These are phyloP conservation scores for Cryptococcus sp. DNA, from an alignment of 1,284 basidiomycete species.

Conservation along the genomic window DNA sequence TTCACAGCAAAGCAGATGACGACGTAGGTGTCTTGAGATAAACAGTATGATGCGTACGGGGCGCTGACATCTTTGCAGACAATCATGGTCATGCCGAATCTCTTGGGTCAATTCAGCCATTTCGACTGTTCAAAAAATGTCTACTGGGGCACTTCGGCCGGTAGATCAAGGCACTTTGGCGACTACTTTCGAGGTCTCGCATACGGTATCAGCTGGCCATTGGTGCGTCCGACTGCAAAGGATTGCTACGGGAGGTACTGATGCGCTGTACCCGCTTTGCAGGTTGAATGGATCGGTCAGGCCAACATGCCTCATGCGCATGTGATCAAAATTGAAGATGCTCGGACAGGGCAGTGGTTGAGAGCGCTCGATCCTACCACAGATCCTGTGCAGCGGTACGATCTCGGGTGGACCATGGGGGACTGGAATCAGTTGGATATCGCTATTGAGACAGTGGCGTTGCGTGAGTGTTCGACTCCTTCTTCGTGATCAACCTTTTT, in stretches of 20 bases:
- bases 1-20: conserved; percentile 51
- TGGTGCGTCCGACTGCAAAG: conserved; percentile 34
- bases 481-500: background rate
- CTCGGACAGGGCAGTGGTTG: conserved; percentile 53
- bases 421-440: conserved; percentile 54
- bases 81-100: conserved; percentile 53
- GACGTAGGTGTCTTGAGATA: conserved; percentile 38
- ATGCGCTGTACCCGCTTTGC: background rate
- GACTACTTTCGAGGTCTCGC: conserved; percentile 54
- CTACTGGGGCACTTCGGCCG: conserved; percentile 54
- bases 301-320: conserved; percentile 51
- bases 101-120: conserved; percentile 48
- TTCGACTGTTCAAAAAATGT: conserved; percentile 52
- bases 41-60: background rate
- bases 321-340: conserved; percentile 52
- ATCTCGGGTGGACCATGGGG: conserved; percentile 54
- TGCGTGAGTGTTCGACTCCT: conserved; percentile 43
- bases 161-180: conserved; percentile 46
- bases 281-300: conserved; percentile 52
- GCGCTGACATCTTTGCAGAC: conserved; percentile 33
- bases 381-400: conserved; percentile 49
- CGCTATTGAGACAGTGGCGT: conserved; percentile 43
- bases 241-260: background rate
- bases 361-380: conserved; percentile 46
- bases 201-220: conserved; percentile 54